Base-by-base conservation (phyloP, 2,329 filamentous ascomycete genomes). In the Uncinocarpus reesii region DNA sequence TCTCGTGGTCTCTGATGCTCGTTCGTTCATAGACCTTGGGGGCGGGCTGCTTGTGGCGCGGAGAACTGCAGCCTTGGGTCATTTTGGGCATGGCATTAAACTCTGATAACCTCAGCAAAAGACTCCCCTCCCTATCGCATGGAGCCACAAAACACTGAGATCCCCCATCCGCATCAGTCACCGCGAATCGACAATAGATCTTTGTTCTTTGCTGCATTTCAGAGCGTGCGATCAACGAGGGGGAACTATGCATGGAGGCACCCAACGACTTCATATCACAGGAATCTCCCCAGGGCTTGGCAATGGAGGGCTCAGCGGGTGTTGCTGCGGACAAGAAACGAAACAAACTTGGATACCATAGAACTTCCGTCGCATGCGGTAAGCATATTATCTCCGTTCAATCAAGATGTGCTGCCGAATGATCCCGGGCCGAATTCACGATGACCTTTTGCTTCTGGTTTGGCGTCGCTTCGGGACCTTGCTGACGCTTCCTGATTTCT, bases 291-390 rank as follows among this genome's bases (percentile, higher is more conserved):
- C 60, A 63, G 53, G 56, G 53, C 53, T 54, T 61, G 52, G 55
- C 56, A 52, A 67, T 67, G 65, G 66, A 69, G 42, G 48, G 49
- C 50, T 56, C 59, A 51, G 56, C 53, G 45, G 57, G 59, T 38
- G 61, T 60, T 37, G 48, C 56, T 45, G 74, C 77, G 29, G 78
- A 84, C 57, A 84, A 84, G 63, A 79, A 80, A 62, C 80, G 89
- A 62, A 95, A 95, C 66, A 95, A 94, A 68, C 75, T 96, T 52
- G 90, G 90, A 32, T 96, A 96, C 64, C 90, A 95, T 70, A 80
- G 90, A 61, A 95, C 88, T 29, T 93, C 89, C 37, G 86, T 95
- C 58, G 92, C 90, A 57, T 96, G 90, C 72, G 84, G 90, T 96
- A 77, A 79, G 89, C 80, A 49, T 35, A 52, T 48, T 38, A 32